Evolutionary conservation across 2,329 filamentous ascomycete genomes (phyloP).

Genomic region (Aspergillus fumigatus): DNA sequence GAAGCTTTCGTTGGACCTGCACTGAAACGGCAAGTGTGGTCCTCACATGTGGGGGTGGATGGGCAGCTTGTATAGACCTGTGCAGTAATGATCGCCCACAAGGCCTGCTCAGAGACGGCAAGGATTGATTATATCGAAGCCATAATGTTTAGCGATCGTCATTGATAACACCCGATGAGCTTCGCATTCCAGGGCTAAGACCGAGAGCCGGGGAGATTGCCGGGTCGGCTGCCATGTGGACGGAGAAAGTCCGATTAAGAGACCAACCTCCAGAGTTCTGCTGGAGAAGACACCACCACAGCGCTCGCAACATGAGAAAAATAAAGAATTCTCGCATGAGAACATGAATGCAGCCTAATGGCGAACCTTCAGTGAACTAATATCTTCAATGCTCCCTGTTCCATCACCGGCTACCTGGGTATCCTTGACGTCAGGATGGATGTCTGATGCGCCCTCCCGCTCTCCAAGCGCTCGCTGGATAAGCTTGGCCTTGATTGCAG

Average conservation of each 20-base stretch:
- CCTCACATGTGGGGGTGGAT: conserved; percentile 1
- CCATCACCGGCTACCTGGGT: conserved; percentile 29
- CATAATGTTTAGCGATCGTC: background rate
- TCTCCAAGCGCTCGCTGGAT: conserved; percentile 67
- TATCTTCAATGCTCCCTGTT: conserved; percentile 46
- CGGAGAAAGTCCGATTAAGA: conserved; percentile 1
- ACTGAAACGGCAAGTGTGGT: background rate
- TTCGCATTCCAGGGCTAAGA: background rate
- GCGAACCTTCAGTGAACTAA: conserved; percentile 39
- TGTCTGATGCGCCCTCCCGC: conserved; percentile 27
- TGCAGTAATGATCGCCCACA: background rate
- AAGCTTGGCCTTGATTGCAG: conserved; percentile 77
- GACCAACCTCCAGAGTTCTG: background rate
- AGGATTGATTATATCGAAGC: background rate
- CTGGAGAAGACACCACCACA: background rate
- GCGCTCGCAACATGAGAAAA: background rate
- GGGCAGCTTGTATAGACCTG: background rate
- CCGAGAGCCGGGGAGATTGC: background rate
- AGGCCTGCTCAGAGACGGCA: background rate
- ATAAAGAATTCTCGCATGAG: background rate
- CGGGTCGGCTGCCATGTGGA: background rate
- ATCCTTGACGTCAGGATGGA: conserved; percentile 27
- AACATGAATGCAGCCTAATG: conserved; percentile 22
- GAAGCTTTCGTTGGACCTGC: background rate
- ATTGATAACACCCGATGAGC: background rate